A percentile compares a stretch with the other conserved stretches of the same genome.
Conservation (phyloP, 2,329 filamentous ascomycete genomes). For the Rutstroemia sp. region DNA sequence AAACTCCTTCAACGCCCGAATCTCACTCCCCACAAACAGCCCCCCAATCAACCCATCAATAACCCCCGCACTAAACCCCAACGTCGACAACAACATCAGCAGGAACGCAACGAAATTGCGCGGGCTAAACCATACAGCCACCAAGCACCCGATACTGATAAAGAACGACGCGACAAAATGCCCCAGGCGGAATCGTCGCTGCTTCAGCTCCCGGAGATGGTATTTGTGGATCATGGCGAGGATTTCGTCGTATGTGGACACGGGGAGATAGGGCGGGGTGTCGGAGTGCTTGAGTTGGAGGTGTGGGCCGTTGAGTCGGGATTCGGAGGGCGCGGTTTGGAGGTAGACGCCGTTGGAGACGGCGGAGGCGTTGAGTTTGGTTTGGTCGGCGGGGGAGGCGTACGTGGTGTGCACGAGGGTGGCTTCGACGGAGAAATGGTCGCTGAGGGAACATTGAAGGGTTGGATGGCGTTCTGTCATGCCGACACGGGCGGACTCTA, state of each 20-base stretch:
- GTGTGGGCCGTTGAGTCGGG: neutral
- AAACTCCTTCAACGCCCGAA: constrained; percentile 81
- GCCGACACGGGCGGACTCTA: constrained; percentile 64
- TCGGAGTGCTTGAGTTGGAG: constrained; percentile 18
- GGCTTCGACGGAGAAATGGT: constrained; percentile 88
- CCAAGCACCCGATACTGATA: constrained; percentile 64
- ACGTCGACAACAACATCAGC: constrained; percentile 69
- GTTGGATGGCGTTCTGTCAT: constrained; percentile 77
- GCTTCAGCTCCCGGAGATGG: constrained; percentile 59
- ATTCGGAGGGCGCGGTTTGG: constrained; percentile 15
- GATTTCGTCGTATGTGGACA: constrained; percentile 62
- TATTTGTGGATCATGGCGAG: constrained; percentile 64
- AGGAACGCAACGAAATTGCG: constrained; percentile 71
- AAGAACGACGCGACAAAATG: constrained; percentile 67
- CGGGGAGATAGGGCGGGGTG: constrained; percentile 31
- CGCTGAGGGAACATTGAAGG: constrained; percentile 79
- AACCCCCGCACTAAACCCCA: constrained; percentile 68
- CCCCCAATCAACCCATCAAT: constrained; percentile 81
- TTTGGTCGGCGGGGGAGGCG: constrained; percentile 10
- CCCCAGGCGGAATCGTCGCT: constrained; percentile 61
- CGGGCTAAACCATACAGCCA: constrained; percentile 82
- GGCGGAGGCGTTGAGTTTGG: constrained; percentile 16
- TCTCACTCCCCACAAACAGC: constrained; percentile 77
- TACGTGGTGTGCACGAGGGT: constrained; percentile 44
- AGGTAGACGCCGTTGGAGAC: constrained; percentile 24